phyloP scores from a whole-genome alignment of 228 moss, liverwort and hornwort genomes.

The Sphagnum fallax region DNA sequence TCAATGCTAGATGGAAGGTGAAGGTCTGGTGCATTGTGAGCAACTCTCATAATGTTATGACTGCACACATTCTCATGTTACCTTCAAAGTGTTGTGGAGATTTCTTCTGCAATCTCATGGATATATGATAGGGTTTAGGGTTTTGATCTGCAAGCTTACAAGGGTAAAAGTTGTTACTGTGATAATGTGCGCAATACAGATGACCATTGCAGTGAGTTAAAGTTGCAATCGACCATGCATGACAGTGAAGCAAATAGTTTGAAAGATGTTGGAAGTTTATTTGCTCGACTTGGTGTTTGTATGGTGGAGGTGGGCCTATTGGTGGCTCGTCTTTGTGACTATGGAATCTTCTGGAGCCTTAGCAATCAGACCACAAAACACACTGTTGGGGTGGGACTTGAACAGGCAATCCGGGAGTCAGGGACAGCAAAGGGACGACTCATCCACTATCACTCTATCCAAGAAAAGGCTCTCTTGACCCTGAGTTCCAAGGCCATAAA shows the following conservation, averaged over 20 bases:
- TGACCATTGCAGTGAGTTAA: conserved; percentile 10
- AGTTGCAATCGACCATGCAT: conserved; percentile 8
- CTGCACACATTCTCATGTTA: no score
- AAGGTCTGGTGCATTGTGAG: no score
- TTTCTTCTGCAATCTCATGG: no score
- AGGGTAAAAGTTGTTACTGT: neutral
- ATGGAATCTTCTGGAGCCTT: conserved; percentile 7
- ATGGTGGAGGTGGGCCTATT: conserved; percentile 79
- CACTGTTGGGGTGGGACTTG: conserved; percentile 18
- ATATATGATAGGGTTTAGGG: no score
- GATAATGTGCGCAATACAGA: conserved; percentile 10
- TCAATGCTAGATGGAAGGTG: no score
- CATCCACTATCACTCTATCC: conserved; percentile 70
- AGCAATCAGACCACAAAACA: neutral
- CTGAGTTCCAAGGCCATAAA: conserved; percentile 14
- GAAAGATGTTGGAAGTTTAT: conserved; percentile 43
- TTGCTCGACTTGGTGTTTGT: conserved; percentile 53
- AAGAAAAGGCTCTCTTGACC: conserved; percentile 22
- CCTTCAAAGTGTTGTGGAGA: no score
- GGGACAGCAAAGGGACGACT: conserved; percentile 82
- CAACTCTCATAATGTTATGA: no score
- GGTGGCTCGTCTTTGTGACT: conserved; percentile 71
- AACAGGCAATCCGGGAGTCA: conserved; percentile 48
- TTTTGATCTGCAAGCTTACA: no score
- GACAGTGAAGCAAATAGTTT: conserved; percentile 11